Evolutionary conservation across 805 yeast genomes (phyloP).

Genomic region (Komagataella mondaviorum): DNA sequence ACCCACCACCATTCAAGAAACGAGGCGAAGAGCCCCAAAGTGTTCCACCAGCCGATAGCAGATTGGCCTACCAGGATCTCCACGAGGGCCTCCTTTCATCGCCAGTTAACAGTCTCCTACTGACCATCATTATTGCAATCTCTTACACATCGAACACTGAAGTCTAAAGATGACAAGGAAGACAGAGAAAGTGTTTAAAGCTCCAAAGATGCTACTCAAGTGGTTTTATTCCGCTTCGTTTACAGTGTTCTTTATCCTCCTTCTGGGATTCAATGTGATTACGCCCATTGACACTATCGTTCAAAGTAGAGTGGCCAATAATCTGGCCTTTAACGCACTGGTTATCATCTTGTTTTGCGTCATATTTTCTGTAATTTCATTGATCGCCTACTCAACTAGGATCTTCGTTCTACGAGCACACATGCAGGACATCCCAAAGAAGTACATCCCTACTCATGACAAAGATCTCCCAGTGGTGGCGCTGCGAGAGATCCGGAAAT

Average conservation of each 20-base stretch:
- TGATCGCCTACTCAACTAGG: constrained; percentile 44
- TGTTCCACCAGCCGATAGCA: no score
- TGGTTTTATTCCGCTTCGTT: constrained; percentile 35
- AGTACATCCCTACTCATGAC: constrained; percentile 54
- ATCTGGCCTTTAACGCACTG: constrained; percentile 66
- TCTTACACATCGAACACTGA: background rate
- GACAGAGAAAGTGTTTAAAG: constrained; percentile 8
- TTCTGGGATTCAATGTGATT: constrained; percentile 50
- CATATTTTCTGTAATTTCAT: constrained; percentile 34
- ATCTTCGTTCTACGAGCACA: constrained; percentile 42
- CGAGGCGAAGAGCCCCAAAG: background rate
- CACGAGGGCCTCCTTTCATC: background rate
- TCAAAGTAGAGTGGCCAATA: constrained; percentile 34
- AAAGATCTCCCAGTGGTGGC: constrained; percentile 44
- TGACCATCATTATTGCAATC: background rate
- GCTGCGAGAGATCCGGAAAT: constrained; percentile 23
- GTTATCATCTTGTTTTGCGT: constrained; percentile 67
- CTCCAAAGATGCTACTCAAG: background rate
- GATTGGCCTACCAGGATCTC: background rate
- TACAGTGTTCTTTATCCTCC: constrained; percentile 22
- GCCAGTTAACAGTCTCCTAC: background rate
- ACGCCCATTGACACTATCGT: constrained; percentile 73
- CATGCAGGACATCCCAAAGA: constrained; percentile 65
- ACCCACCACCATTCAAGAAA: background rate
- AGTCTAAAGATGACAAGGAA: background rate